These are phyloP conservation scores for Venustampulla echinocandica DNA, from an alignment of 495 filamentous ascomycete species.

Conservation along the genomic window DNA sequence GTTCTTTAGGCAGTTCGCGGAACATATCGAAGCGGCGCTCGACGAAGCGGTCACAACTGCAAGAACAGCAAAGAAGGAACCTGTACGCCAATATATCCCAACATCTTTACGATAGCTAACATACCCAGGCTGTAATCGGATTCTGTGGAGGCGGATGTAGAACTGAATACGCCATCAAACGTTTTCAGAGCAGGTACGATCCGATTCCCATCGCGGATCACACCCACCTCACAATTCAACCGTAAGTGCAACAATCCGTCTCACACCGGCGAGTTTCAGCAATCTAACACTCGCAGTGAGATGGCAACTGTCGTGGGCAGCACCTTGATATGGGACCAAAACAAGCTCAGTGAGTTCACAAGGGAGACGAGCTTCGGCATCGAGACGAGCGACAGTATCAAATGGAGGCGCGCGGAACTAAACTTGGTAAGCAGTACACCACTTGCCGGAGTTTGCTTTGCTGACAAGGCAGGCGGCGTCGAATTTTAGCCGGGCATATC, in stretches of 20 bases:
- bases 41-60: not conserved
- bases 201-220: not conserved
- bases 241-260: not conserved
- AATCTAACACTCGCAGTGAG: not conserved
- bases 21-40: not conserved
- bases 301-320: not conserved
- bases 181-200: not conserved
- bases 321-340: not conserved
- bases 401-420: not conserved
- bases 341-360: not conserved
- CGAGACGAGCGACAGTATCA: not conserved
- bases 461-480: not conserved
- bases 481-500: not conserved
- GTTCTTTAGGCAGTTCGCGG: not conserved
- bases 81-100: not conserved
- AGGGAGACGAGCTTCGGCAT: not conserved
- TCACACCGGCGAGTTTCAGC: not conserved
- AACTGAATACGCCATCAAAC: not conserved
- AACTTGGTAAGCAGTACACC: not conserved
- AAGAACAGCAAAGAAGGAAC: not conserved
- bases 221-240: not conserved
- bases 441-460: not conserved
- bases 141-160: not conserved
- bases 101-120: not conserved
- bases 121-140: not conserved